A percentile compares a stretch with the other conserved stretches of the same genome.
Conservation (phyloP, 176 grass and related monocot genomes). For the Oryza glaberrima region DNA sequence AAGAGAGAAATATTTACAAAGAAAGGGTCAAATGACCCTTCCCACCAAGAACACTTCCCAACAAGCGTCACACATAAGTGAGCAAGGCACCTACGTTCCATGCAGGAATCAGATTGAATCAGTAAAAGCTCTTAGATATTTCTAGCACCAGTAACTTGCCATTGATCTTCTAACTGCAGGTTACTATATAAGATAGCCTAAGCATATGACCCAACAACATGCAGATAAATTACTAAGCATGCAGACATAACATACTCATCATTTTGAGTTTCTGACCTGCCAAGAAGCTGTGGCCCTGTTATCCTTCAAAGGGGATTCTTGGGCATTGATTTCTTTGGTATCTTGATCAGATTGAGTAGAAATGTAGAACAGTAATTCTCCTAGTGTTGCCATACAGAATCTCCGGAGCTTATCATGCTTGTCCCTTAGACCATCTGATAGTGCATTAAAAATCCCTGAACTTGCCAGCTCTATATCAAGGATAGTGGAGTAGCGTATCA, state of each 20-base stretch:
- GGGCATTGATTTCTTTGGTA: slow-evolving; percentile 64
- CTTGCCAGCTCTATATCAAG: slow-evolving; percentile 75
- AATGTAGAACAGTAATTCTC: slow-evolving; percentile 94
- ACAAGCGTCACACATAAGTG: no score
- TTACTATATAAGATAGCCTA: not conserved
- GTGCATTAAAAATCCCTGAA: slow-evolving; percentile 92
- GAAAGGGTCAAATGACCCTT: no score
- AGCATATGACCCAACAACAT: slow-evolving; percentile 19
- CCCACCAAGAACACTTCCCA: no score
- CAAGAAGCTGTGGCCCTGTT: slow-evolving; percentile 56
- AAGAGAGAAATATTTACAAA: no score
- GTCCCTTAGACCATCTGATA: slow-evolving; percentile 95
- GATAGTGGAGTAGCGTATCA: slow-evolving; percentile 93
- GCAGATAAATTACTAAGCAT: slow-evolving; percentile 5
- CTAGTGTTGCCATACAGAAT: slow-evolving; percentile 94
- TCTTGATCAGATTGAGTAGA: slow-evolving; percentile 87
- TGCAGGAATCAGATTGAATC: slow-evolving; percentile 8
- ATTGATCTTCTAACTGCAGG: slow-evolving; percentile 3
- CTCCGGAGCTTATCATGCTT: slow-evolving; percentile 88
- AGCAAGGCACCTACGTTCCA: slow-evolving; percentile 22
- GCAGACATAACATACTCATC: slow-evolving; percentile 16
- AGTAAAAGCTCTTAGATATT: slow-evolving; percentile 17
- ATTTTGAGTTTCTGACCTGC: slow-evolving; percentile 72
- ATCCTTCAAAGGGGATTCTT: slow-evolving; percentile 89
- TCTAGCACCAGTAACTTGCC: slow-evolving; percentile 5